Evolutionary conservation across 139 green algal species (phyloP).

Genomic region (Coccomyxa sp.): DNA sequence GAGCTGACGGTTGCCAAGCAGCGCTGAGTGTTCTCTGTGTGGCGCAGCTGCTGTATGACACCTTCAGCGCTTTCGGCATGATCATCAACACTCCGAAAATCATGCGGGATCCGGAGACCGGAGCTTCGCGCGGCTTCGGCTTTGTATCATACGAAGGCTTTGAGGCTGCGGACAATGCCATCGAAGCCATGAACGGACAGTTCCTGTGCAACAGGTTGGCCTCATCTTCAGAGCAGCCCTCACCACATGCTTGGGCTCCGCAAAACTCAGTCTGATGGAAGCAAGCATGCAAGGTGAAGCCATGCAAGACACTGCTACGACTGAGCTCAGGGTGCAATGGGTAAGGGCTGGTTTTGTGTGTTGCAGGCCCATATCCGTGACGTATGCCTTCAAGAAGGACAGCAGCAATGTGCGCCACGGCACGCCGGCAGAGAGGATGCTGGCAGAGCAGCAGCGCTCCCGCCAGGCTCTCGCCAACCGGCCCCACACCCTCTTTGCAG

Average conservation of each 20-base stretch:
- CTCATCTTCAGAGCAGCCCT: too few relatives aligned
- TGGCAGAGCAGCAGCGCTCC: constrained; percentile 77
- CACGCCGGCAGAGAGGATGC: constrained; percentile 85
- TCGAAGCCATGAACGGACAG: constrained; percentile 97
- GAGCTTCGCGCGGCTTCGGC: constrained; percentile 84
- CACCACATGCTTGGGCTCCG: too few relatives aligned
- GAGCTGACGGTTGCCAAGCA: too few relatives aligned
- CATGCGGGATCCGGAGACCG: constrained; percentile 95
- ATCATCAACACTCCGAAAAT: constrained; percentile 93
- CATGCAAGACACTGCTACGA: too few relatives aligned
- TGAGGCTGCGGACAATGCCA: constrained; percentile 86
- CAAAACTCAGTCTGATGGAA: too few relatives aligned
- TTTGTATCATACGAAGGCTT: constrained; percentile 96
- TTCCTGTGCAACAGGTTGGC: constrained; percentile 79
- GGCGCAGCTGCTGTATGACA: constrained; percentile 93
- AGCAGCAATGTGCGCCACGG: constrained; percentile 94
- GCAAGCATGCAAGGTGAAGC: too few relatives aligned
- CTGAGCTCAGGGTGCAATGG: too few relatives aligned
- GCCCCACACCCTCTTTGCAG: constrained; percentile 88
- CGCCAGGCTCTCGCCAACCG: constrained; percentile 46
- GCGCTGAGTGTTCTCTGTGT: neutral
- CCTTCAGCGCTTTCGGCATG: constrained; percentile 96
- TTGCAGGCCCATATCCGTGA: constrained; percentile 75
- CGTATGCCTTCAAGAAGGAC: constrained; percentile 98
- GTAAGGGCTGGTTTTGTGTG: neutral